A percentile compares a stretch with the other conserved stretches of the same genome.
These are phyloP conservation scores for Pseudozyma thailandica DNA, from an alignment of 1,284 basidiomycete genomes.

Conservation along the genomic window DNA sequence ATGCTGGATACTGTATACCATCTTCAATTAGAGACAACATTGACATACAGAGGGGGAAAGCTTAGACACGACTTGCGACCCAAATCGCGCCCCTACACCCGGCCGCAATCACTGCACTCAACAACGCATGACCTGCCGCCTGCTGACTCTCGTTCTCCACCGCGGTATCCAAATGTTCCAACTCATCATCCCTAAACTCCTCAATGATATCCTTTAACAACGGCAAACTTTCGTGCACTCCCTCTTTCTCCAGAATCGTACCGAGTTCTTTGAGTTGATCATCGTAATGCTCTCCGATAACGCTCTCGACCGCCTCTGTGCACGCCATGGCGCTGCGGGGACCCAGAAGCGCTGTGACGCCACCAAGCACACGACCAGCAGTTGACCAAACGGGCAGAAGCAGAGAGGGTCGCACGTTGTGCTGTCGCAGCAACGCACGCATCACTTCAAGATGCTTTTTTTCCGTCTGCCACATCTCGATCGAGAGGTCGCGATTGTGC, in stretches of 20 bases:
- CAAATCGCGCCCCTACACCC: slow-evolving; percentile 92
- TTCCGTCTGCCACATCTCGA: slow-evolving; percentile 98
- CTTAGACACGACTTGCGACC: slow-evolving; percentile 72
- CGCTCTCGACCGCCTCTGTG: slow-evolving; percentile 96
- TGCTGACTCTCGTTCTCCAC: slow-evolving; percentile 88
- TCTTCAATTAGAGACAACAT: background rate
- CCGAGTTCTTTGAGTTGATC: slow-evolving; percentile 71
- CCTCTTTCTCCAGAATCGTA: slow-evolving; percentile 35
- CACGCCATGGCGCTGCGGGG: slow-evolving; percentile 97
- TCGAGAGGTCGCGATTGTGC: slow-evolving; percentile 52
- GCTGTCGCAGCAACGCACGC: slow-evolving; percentile 83
- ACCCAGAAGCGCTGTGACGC: slow-evolving; percentile 85
- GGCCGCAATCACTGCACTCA: slow-evolving; percentile 83
- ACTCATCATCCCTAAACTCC: slow-evolving; percentile 93
- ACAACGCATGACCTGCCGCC: slow-evolving; percentile 88
- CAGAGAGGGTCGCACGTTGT: slow-evolving; percentile 83
- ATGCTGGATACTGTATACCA: background rate
- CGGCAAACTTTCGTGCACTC: slow-evolving; percentile 77
- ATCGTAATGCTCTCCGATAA: slow-evolving; percentile 97
- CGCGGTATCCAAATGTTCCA: slow-evolving; percentile 91
- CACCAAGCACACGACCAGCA: slow-evolving; percentile 85
- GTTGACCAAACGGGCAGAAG: slow-evolving; percentile 85
- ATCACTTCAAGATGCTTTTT: slow-evolving; percentile 89
- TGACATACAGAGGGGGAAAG: background rate
- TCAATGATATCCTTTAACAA: slow-evolving; percentile 79